phyloP scores from a whole-genome alignment of 2,329 filamentous ascomycete species.

The Cladosporium oxysporum region DNA sequence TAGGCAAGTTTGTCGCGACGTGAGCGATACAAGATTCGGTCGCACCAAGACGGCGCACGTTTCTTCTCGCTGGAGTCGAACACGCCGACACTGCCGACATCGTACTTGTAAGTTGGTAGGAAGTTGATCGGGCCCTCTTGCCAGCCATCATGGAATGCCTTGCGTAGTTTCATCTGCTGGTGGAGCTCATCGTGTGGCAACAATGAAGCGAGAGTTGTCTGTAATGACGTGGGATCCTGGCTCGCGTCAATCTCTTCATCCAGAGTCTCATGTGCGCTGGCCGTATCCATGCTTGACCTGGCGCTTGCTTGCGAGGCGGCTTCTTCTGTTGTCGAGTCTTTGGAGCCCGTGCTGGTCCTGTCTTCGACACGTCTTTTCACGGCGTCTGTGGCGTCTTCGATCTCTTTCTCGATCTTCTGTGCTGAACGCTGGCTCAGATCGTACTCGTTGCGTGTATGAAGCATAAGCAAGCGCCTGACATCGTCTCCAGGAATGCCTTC shows the following conservation, averaged over 20 bases:
- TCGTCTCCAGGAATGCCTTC: constrained; percentile 88
- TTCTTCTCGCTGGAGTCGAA: constrained; percentile 97
- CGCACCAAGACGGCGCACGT: constrained; percentile 93
- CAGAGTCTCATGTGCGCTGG: constrained; percentile 23
- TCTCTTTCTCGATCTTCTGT: constrained; percentile 40
- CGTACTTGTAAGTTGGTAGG: constrained; percentile 95
- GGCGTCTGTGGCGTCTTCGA: constrained; percentile 31
- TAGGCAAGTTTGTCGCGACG: constrained; percentile 68
- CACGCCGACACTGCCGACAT: constrained; percentile 84
- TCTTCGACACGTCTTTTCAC: constrained; percentile 26
- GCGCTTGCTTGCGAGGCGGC: neutral
- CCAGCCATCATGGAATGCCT: constrained; percentile 89
- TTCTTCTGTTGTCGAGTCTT: neutral
- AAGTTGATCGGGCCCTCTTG: constrained; percentile 85
- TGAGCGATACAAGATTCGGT: constrained; percentile 86
- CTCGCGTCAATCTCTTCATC: constrained; percentile 48
- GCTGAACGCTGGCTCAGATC: constrained; percentile 49
- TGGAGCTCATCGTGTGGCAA: constrained; percentile 86
- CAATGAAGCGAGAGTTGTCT: constrained; percentile 83
- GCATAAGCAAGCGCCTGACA: constrained; percentile 77
- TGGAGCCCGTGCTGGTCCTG: constrained; percentile 16
- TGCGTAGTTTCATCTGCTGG: constrained; percentile 71
- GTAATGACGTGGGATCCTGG: constrained; percentile 80
- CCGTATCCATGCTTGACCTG: constrained; percentile 8
- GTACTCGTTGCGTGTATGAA: constrained; percentile 81